phyloP scores from a whole-genome alignment of 176 grass and related monocot species.

The Poa pratensis region DNA sequence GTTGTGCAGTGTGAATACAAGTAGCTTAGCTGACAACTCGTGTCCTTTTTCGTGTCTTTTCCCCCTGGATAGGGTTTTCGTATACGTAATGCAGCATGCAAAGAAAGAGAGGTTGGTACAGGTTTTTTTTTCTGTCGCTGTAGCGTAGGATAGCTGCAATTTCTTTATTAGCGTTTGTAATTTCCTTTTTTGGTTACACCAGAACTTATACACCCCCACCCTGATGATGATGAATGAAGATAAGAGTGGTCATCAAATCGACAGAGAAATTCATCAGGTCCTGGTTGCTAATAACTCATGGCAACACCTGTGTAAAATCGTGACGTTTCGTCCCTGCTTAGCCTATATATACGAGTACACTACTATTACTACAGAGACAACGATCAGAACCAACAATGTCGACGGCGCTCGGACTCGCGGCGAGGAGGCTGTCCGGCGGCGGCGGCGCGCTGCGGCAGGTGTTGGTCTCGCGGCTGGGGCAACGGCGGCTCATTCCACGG shows the following conservation, averaged over 20 bases:
- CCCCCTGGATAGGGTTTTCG: conserved; percentile 1
- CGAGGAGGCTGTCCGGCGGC: neutral
- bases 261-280: neutral
- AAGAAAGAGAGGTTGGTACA: conserved; percentile 22
- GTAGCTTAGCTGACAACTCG: conserved; percentile 34
- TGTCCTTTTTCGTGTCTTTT: neutral
- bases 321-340: no score
- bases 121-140: neutral
- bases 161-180: conserved; percentile 13
- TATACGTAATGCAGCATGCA: conserved; percentile 35
- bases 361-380: no score
- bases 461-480: neutral
- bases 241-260: neutral
- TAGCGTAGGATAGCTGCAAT: conserved; percentile 29
- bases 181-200: neutral
- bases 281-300: no score
- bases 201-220: conserved; percentile 18
- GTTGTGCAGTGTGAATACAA: conserved; percentile 54
- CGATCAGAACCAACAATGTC: no score
- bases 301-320: no score
- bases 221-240: conserved; percentile 28
- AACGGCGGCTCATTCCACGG: neutral
- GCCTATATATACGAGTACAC: no score
- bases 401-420: neutral
- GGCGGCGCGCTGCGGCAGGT: neutral